Evolutionary conservation across 2,329 filamentous ascomycete species (phyloP).

Genomic region (Phyllosticta citrichinensis): DNA sequence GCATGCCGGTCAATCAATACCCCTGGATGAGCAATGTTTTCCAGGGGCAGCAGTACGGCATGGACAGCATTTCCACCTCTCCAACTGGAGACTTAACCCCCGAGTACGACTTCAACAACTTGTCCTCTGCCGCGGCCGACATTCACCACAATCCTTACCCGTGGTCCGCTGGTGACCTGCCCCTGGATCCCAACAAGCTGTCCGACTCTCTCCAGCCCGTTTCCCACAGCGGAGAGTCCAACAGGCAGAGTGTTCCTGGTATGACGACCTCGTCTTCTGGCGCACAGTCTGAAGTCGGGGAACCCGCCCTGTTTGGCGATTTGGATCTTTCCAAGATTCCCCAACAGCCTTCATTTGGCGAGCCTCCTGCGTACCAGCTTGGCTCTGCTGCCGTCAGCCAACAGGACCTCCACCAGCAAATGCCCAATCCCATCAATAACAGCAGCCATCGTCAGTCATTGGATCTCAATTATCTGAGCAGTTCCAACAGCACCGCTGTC

Average conservation of each 20-base stretch:
- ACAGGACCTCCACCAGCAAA: slow-evolving; percentile 16
- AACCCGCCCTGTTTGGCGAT: slow-evolving; percentile 23
- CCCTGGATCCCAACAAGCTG: slow-evolving; percentile 29
- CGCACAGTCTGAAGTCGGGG: slow-evolving; percentile 31
- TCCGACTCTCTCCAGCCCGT: slow-evolving; percentile 27
- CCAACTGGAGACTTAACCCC: slow-evolving; percentile 28
- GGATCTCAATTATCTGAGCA: slow-evolving; percentile 22
- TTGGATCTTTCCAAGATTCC: slow-evolving; percentile 22
- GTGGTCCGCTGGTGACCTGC: slow-evolving; percentile 32
- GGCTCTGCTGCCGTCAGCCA: slow-evolving; percentile 16
- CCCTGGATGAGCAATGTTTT: slow-evolving; percentile 10
- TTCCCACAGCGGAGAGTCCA: slow-evolving; percentile 32
- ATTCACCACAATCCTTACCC: slow-evolving; percentile 15
- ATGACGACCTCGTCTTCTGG: slow-evolving; percentile 30
- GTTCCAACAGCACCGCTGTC: slow-evolving; percentile 2
- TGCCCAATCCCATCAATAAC: slow-evolving; percentile 19
- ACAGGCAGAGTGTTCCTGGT: slow-evolving; percentile 26
- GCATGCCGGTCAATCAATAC: slow-evolving; percentile 23
- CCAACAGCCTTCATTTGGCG: slow-evolving; percentile 16
- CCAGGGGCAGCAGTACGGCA: slow-evolving; percentile 22
- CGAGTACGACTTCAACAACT: slow-evolving; percentile 25
- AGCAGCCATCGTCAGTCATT: slow-evolving; percentile 17
- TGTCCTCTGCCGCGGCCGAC: slow-evolving; percentile 22
- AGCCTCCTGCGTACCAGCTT: slow-evolving; percentile 23
- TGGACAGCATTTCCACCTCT: slow-evolving; percentile 28